These are phyloP conservation scores for Fusarium nurragi DNA, from an alignment of 2,329 filamentous ascomycete genomes.

Conservation along the genomic window DNA sequence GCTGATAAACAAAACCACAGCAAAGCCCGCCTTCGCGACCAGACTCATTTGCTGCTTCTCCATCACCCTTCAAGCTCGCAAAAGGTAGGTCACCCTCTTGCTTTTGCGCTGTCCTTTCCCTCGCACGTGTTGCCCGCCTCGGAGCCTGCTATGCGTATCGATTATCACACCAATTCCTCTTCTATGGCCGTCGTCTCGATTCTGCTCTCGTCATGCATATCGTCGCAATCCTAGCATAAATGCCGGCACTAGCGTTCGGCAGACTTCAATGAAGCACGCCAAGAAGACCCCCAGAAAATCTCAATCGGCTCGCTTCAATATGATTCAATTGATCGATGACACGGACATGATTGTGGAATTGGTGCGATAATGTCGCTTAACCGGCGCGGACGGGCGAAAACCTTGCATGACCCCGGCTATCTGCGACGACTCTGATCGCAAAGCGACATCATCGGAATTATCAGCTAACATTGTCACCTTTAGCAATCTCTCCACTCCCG, in stretches of 20 bases:
- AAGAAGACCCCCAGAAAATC: constrained; percentile 16
- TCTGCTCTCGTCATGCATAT: constrained; percentile 16
- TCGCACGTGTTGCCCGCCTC: constrained; percentile 7
- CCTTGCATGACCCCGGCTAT: not conserved
- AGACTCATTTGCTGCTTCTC: constrained; percentile 42
- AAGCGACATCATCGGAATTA: not conserved
- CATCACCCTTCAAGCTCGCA: constrained; percentile 46
- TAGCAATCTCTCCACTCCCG: constrained; percentile 44
- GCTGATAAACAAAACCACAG: constrained; percentile 47
- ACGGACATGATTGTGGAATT: constrained; percentile 15
- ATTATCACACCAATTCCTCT: constrained; percentile 21
- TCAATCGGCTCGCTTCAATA: constrained; percentile 1
- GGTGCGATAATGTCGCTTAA: constrained; percentile 13
- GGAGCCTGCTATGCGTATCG: constrained; percentile 7
- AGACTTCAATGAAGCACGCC: constrained; percentile 22
- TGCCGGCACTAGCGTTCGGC: constrained; percentile 9
- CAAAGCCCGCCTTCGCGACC: constrained; percentile 44
- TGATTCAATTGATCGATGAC: constrained; percentile 22
- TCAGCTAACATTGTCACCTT: constrained; percentile 13
- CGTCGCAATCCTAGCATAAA: constrained; percentile 23
- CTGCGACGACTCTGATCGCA: not conserved
- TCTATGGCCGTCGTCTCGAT: constrained; percentile 13
- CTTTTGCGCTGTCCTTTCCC: constrained; percentile 4
- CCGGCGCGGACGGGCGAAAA: constrained; percentile 11
- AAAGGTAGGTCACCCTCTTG: constrained; percentile 36